Evolutionary conservation across 108 stramenopile genomes (phyloP).

Genomic region (Cylindrotheca fusiformis): DNA sequence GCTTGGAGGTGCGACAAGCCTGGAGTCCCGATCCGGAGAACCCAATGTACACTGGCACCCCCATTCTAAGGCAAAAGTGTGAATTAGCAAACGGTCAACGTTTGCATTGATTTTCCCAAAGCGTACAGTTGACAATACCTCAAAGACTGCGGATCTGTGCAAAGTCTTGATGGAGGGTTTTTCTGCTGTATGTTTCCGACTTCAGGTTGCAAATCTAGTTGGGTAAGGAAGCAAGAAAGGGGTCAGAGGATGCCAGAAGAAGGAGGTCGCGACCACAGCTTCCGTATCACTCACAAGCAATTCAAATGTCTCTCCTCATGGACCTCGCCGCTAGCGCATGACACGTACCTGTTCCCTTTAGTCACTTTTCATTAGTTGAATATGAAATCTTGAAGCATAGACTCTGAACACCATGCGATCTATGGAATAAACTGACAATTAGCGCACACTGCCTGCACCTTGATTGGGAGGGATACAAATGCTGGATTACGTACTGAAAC

Average conservation of each 20-base stretch:
- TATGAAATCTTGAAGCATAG: no score
- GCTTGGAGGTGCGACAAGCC: constrained; percentile 83
- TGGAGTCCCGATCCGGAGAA: constrained; percentile 90
- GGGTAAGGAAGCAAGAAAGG: constrained; percentile 39
- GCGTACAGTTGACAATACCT: constrained; percentile 86
- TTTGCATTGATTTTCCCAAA: constrained; percentile 88
- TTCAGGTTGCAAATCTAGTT: constrained; percentile 84
- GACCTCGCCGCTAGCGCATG: constrained; percentile 27
- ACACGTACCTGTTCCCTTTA: no score
- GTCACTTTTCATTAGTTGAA: no score
- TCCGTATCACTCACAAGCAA: constrained; percentile 72
- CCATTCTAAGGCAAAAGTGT: constrained; percentile 85
- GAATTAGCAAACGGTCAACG: constrained; percentile 86
- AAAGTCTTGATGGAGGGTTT: constrained; percentile 92
- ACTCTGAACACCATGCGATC: no score
- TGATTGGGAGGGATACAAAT: no score
- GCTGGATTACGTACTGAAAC: no score
- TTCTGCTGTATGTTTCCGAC: constrained; percentile 80
- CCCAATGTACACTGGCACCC: constrained; percentile 89
- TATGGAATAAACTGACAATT: no score
- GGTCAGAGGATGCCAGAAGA: constrained; percentile 31
- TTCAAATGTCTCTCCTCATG: constrained; percentile 24
- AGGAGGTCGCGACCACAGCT: constrained; percentile 55
- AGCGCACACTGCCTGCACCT: no score
- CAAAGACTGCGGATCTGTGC: constrained; percentile 89